Evolutionary conservation across 2,329 filamentous ascomycete species (phyloP).

Genomic region (Gremmenia infestans): DNA sequence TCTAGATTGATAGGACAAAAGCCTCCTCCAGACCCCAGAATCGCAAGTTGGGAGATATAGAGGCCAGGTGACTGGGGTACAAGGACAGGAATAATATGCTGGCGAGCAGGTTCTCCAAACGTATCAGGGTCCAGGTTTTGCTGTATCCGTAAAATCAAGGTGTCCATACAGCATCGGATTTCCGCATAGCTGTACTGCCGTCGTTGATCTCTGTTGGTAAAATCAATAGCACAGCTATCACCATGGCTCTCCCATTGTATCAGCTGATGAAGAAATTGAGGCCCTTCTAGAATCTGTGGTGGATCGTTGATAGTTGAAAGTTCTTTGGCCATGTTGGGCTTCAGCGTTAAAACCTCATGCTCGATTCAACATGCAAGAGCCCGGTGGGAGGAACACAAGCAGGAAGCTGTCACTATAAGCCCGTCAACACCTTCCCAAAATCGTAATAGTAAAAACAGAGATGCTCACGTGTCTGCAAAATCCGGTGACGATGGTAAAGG

Average conservation of each 20-base stretch:
- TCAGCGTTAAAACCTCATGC: slow-evolving; percentile 12
- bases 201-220: slow-evolving; percentile 42
- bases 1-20: slow-evolving; percentile 84
- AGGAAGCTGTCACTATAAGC: background rate
- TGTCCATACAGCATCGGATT: slow-evolving; percentile 38
- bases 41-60: slow-evolving; percentile 71
- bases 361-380: background rate
- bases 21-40: slow-evolving; percentile 75
- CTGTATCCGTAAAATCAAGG: slow-evolving; percentile 18
- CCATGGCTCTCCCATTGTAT: slow-evolving; percentile 41
- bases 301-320: slow-evolving; percentile 55
- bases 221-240: slow-evolving; percentile 56
- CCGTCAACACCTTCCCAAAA: background rate
- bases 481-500: background rate
- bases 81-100: slow-evolving; percentile 66
- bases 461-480: background rate
- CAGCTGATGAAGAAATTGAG: slow-evolving; percentile 56
- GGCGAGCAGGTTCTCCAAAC: slow-evolving; percentile 12
- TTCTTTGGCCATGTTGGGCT: slow-evolving; percentile 19
- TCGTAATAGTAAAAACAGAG: background rate
- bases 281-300: slow-evolving; percentile 48
- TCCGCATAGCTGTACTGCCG: slow-evolving; percentile 28
- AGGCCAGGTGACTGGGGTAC: slow-evolving; percentile 72
- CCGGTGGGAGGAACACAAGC: background rate
- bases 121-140: slow-evolving; percentile 12